Evolutionary conservation across 371 early-diverging fungal species (phyloP).

Genomic region (Basidiobolus meristosporus): DNA sequence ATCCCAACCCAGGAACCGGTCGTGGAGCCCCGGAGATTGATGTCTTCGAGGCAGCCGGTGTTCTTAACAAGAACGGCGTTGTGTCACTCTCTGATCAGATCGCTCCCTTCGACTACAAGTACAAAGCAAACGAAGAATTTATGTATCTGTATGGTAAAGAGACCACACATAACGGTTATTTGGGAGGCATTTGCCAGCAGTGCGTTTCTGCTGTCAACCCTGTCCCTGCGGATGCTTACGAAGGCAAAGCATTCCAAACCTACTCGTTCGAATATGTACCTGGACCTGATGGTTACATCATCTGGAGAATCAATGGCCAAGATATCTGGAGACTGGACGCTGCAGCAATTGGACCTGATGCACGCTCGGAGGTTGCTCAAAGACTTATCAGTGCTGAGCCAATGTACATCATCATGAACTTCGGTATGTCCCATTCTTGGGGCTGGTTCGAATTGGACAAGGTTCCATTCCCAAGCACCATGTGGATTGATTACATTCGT

Average conservation of each 20-base stretch:
- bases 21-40: constrained; percentile 37
- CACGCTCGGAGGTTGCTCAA: background rate
- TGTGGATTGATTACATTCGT: too few species aligned
- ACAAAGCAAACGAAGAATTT: background rate
- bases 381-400: constrained; percentile 4
- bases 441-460: constrained; percentile 9
- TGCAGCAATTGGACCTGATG: constrained; percentile 2
- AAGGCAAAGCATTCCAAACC: background rate
- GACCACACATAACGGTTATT: background rate
- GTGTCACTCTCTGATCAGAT: constrained; percentile 6
- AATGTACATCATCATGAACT: constrained; percentile 11
- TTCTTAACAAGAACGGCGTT: background rate
- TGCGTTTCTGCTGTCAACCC: constrained; percentile 1
- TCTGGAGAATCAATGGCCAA: constrained; percentile 2
- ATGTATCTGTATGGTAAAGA: background rate
- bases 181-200: constrained; percentile 1
- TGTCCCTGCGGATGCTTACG: constrained; percentile 1
- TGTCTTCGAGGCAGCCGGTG: constrained; percentile 16
- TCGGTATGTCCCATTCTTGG: constrained; percentile 19
- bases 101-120: constrained; percentile 5
- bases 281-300: constrained; percentile 2
- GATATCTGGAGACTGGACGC: constrained; percentile 1
- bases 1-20: constrained; percentile 24
- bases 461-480: constrained; percentile 18
- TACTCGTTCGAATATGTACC: constrained; percentile 3